Base-by-base conservation (phyloP, 805 yeast genomes). In the Soucietia sequanensis region DNA sequence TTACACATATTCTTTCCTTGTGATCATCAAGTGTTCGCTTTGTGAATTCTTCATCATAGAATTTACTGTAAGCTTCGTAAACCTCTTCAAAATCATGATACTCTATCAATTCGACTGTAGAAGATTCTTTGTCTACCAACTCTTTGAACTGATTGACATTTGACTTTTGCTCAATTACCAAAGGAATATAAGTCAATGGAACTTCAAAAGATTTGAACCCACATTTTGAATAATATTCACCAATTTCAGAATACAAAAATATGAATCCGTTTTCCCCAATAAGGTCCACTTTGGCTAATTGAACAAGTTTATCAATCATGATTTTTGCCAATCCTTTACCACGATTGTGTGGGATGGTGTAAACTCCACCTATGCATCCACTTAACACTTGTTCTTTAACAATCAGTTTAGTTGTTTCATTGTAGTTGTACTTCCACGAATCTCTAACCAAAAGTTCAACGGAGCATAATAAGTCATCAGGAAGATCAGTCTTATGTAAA, bases 281-380 rank as follows among this genome's bases (percentile, higher is more conserved):
- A 11, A 33, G 36, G 10, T 50, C 48, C 4, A 19, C 26, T 38
- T 52, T 52, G 17, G 54, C 44, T 16, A 42, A 30, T 15, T 59
- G 56, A 25, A 62, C 60, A 30, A 65, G 38, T 40, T 58, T 53
- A 39, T 65, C 68, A 18, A 65, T 48, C 73, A 68, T 68, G 18
- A 65, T 50, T 16, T 47, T 42, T 11, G 69, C 72, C 35, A 54
- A 56, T 0, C 72, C 72, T 27, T 58, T 52, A 7, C 65, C 63
- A 30, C 74, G 46, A 43, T 56, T 42, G 27, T 56, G 60, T 4
- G 60, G 60, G 31, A 56, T 58, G 3, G 71, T 65, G 48, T 45
- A 68, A 2, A 68, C 74, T 2, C 67, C 70, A 11, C 73, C 72
- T 24, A 68, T 53, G 34, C 70, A 62, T 1, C 69, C 74, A 33